Evolutionary conservation across 768 basidiomycete genomes (phyloP).

Genomic region (Pisolithus orientalis): DNA sequence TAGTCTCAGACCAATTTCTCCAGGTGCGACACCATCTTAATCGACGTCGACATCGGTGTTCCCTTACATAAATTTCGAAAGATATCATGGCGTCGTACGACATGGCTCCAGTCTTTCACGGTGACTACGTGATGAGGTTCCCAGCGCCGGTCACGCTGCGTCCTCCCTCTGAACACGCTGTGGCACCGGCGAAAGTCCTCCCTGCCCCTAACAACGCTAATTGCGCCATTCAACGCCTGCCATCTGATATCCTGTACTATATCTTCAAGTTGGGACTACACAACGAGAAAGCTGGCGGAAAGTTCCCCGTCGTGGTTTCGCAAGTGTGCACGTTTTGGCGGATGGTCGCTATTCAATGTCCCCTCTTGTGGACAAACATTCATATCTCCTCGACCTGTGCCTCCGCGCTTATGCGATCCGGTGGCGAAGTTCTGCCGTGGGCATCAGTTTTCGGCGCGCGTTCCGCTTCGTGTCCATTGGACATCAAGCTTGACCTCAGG

Average conservation of each 20-base stretch:
- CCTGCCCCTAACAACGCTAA: neutral
- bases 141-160: too few species aligned
- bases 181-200: neutral
- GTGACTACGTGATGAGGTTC: too few species aligned
- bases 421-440: neutral
- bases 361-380: conserved; percentile 31
- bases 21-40: too few species aligned
- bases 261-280: conserved; percentile 4
- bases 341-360: conserved; percentile 28
- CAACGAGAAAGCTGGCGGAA: neutral
- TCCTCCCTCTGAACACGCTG: neutral
- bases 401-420: neutral
- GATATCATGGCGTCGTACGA: too few species aligned
- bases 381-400: conserved; percentile 11
- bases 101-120: too few species aligned
- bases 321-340: conserved; percentile 42
- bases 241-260: conserved; percentile 2
- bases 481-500: conserved; percentile 1
- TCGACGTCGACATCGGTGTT: too few species aligned
- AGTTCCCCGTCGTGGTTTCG: conserved; percentile 26
- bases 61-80: too few species aligned
- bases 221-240: neutral
- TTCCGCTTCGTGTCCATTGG: conserved; percentile 1
- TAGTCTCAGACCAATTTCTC: too few species aligned
- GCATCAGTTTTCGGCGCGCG: conserved; percentile 1